Conservation (phyloP, 2,329 filamentous ascomycete genomes). For the Cercospora zeina region DNA sequence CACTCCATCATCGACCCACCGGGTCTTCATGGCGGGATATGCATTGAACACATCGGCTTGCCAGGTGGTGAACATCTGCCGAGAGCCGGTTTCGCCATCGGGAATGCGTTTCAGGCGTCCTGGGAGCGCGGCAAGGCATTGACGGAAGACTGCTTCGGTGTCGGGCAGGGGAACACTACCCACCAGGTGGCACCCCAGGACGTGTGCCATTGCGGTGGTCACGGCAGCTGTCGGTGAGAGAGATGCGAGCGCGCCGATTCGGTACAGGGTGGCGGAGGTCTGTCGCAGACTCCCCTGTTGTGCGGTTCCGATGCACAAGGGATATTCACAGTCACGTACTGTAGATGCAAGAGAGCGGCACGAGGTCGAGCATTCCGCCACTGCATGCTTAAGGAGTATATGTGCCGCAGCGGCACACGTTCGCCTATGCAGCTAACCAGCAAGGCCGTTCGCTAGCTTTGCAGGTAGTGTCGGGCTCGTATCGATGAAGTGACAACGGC, state of each 20-base stretch:
- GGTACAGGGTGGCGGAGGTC: not conserved
- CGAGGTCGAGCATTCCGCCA: not conserved
- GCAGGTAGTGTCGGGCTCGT: not conserved
- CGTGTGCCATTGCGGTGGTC: conserved; percentile 19
- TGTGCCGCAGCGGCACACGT: not conserved
- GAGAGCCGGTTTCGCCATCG: conserved; percentile 46
- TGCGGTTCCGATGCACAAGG: conserved; percentile 1
- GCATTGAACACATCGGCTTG: conserved; percentile 39
- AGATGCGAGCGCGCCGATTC: not conserved
- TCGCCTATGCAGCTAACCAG: conserved; percentile 15
- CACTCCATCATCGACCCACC: conserved; percentile 30
- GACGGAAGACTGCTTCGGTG: conserved; percentile 40
- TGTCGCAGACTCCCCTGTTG: conserved; percentile 2
- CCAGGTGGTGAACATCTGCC: conserved; percentile 41
- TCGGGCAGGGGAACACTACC: conserved; percentile 44
- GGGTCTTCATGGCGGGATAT: conserved; percentile 30
- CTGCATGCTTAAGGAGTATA: not conserved
- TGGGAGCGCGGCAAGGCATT: conserved; percentile 36
- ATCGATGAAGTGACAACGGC: not conserved
- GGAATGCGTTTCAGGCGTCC: conserved; percentile 44
- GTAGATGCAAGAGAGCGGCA: not conserved
- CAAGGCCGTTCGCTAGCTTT: not conserved
- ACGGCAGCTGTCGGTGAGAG: not conserved
- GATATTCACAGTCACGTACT: not conserved
- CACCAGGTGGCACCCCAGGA: conserved; percentile 40